Evolutionary conservation across 1,284 basidiomycete genomes (phyloP), one percentile per base, ranked within the genome.

Genomic region (Puccinia coronata): DNA sequence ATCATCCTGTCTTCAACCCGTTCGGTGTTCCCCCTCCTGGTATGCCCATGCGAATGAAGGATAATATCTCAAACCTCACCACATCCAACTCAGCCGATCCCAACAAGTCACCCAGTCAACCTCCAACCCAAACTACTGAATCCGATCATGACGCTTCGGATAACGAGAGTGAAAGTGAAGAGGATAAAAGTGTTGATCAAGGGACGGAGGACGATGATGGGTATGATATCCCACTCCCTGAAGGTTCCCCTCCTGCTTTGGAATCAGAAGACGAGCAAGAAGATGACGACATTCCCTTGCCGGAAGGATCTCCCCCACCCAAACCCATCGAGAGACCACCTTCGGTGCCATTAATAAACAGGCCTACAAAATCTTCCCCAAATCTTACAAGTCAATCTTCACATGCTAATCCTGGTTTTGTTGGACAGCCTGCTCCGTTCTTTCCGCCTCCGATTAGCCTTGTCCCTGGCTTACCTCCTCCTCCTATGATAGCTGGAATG

Each of bases 1-100:
- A 86, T 63, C 83, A 86, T 69, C 77, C 84, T 20, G 82, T 84
- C 31, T 86, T 85, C 82, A 86, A 86, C 59, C 86, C 85, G 0
- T 85, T 83, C 67, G 86, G 86, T 25, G 85, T 85, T 9, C 85
- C 86, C 41, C 86, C 86, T 11, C 86, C 86, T 12, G 86, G 86
- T 51, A 85, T 86, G 85, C 85, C 84, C 36, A 82, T 82, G 79
- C 31, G 82, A 49, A 47, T 82, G 80, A 39, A 81, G 80, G 49
- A 55, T 14, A 39, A 0, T 72, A 47, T 16, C 43, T 8, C 43
- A 6, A 47, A 47, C 43, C 43, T 8, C 9, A 47, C 69, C 25
- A 61, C 41, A n/a, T 69, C 79, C 23, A 63, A 25, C 59, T 67
- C 55, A 8, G 43, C 9, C n/a, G 34, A 34, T 23, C 51, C 43